phyloP scores from a whole-genome alignment of 129 eudicot genomes.

The Artemisia annua region DNA sequence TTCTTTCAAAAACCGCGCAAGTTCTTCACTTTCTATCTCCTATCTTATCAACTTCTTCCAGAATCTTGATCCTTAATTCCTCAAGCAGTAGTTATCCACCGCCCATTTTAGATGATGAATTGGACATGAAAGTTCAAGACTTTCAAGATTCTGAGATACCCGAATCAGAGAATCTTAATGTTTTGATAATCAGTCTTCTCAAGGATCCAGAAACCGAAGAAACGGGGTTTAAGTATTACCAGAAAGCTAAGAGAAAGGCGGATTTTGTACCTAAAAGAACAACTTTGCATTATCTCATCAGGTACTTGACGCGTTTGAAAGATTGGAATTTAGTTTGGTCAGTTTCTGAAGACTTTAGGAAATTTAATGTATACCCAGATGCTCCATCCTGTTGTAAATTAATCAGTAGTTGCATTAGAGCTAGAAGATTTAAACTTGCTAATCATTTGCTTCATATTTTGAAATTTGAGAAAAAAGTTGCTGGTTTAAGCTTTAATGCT shows the following conservation, averaged over 20 bases:
- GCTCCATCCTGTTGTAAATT: slow-evolving; percentile 50
- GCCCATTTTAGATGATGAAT: slow-evolving; percentile 43
- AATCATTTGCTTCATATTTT: slow-evolving; percentile 49
- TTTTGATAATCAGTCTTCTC: slow-evolving; percentile 42
- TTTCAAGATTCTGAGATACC: slow-evolving; percentile 30
- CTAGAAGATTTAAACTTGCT: slow-evolving; percentile 72
- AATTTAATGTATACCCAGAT: slow-evolving; percentile 57
- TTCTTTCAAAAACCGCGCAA: slow-evolving; percentile 31
- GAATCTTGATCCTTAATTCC: slow-evolving; percentile 33
- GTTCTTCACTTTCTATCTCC: slow-evolving; percentile 35
- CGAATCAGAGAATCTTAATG: slow-evolving; percentile 45
- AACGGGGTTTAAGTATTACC: slow-evolving; percentile 49
- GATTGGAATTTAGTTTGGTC: slow-evolving; percentile 57
- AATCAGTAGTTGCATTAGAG: slow-evolving; percentile 62
- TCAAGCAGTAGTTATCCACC: slow-evolving; percentile 44
- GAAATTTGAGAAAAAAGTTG: slow-evolving; percentile 41
- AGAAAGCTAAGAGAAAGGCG: slow-evolving; percentile 54
- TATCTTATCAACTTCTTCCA: slow-evolving; percentile 35
- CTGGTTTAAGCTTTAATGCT: slow-evolving; percentile 55
- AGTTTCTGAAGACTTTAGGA: slow-evolving; percentile 57
- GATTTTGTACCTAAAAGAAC: slow-evolving; percentile 62
- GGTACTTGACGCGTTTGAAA: slow-evolving; percentile 60
- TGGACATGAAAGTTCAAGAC: slow-evolving; percentile 24
- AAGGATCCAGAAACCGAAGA: slow-evolving; percentile 54
- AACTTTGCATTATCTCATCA: slow-evolving; percentile 57